These are phyloP conservation scores for Pythium insidiosum DNA, from an alignment of 352 stramenopile genomes.

Conservation along the genomic window DNA sequence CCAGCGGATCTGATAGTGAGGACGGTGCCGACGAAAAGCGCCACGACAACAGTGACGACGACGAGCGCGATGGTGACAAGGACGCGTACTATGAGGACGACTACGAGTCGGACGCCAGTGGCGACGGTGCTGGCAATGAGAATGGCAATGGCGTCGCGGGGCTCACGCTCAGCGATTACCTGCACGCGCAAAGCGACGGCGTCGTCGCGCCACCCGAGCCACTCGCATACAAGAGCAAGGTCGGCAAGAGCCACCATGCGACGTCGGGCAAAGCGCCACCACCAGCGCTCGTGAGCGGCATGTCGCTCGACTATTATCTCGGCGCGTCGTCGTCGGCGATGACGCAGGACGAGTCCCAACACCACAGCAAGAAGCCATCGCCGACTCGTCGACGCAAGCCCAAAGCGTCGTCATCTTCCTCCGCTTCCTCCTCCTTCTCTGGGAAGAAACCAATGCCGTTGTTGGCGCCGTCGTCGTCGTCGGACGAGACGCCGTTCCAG, in stretches of 20 bases:
- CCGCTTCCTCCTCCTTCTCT: too few species aligned
- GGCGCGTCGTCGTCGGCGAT: slow-evolving; percentile 20
- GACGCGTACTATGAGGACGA: slow-evolving; percentile 32
- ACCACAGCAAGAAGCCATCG: slow-evolving; percentile 25
- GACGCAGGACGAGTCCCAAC: slow-evolving; percentile 21
- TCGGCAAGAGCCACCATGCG: slow-evolving; percentile 1
- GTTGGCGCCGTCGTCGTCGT: too few species aligned
- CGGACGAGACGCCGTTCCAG: slow-evolving; percentile 35
- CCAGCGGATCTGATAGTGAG: not conserved
- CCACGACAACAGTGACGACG: not conserved
- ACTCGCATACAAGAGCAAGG: slow-evolving; percentile 6
- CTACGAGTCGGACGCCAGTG: slow-evolving; percentile 29
- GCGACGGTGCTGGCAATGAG: slow-evolving; percentile 1
- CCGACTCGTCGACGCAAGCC: too few species aligned
- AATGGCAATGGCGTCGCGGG: slow-evolving; percentile 22
- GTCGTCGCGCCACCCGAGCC: slow-evolving; percentile 7
- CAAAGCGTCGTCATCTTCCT: too few species aligned
- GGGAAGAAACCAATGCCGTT: too few species aligned
- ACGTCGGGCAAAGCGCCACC: slow-evolving; percentile 15
- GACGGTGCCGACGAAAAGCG: slow-evolving; percentile 1
- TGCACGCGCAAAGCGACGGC: slow-evolving; percentile 30
- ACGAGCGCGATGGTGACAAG: slow-evolving; percentile 4
- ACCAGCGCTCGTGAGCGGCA: slow-evolving; percentile 29
- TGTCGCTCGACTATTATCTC: slow-evolving; percentile 60
- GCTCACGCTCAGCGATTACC: slow-evolving; percentile 51